phyloP scores from a whole-genome alignment of 306 rosid genomes.

The Morella rubra region DNA sequence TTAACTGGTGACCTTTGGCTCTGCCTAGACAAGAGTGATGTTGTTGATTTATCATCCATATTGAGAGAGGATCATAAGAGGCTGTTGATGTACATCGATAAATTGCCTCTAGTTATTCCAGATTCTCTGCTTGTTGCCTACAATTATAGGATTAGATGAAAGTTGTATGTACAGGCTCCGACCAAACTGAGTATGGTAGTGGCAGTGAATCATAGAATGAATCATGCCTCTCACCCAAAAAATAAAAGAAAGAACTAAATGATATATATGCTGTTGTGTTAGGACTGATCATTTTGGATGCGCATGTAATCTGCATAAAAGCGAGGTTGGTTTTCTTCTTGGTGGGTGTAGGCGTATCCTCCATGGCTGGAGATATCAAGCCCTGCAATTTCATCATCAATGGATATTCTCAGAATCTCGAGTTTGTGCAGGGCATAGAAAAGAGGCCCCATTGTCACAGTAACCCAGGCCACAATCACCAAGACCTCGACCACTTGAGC shows the following conservation, averaged over 20 bases:
- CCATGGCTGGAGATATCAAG: constrained; percentile 76
- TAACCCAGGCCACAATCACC: constrained; percentile 61
- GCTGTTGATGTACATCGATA: constrained; percentile 68
- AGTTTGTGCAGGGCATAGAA: constrained; percentile 55
- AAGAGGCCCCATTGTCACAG: constrained; percentile 67
- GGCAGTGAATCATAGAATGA: constrained; percentile 11
- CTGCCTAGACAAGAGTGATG: constrained; percentile 59
- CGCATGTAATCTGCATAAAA: constrained; percentile 37
- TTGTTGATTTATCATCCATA: constrained; percentile 54
- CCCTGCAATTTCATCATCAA: constrained; percentile 56
- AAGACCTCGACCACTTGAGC: constrained; percentile 57
- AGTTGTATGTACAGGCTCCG: constrained; percentile 15
- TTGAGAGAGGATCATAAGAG: constrained; percentile 67
- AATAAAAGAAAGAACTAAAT: too few species aligned
- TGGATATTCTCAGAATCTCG: constrained; percentile 46
- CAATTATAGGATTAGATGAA: constrained; percentile 61
- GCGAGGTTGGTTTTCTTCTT: constrained; percentile 33
- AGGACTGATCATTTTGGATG: constrained; percentile 8
- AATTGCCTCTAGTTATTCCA: constrained; percentile 64
- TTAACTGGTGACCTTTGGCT: constrained; percentile 81
- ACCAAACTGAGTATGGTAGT: constrained; percentile 5
- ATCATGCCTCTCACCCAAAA: neutral
- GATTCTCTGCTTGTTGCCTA: constrained; percentile 52
- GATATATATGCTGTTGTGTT: neutral
- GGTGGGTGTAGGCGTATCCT: constrained; percentile 56